Base-by-base conservation (phyloP, 2,329 filamentous ascomycete genomes). In the Fusarium sp. region DNA sequence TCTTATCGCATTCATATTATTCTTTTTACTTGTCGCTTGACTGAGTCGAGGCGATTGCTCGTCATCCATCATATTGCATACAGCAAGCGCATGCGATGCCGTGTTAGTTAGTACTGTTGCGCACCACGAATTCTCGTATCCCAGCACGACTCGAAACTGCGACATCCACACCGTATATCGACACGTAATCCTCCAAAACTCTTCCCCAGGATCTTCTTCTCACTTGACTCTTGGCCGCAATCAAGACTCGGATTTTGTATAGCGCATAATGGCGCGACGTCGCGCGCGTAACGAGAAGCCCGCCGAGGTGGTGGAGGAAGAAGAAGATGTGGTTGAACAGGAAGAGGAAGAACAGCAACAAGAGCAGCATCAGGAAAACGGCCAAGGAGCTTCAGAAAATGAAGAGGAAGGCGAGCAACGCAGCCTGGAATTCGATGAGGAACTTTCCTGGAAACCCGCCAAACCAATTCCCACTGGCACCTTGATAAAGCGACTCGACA, bases 401-500 rank as follows among this genome's bases (percentile, higher is more conserved):
- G 72, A 61, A n/a, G 73, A 74, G 9, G 75, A 76, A 9, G 71
- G 62, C 44, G 77, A 79, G 56, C 69, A 76, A 62, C 76, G 73
- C 45, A 81, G 79, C 60, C 88, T 99, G 49, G 84, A 89, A 73
- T 98, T 98, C 85, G 89, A 94, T 76, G 91, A 98, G 77, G 86
- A 93, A 69, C 85, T 99, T 61, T 93, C 94, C 78, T 98, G 96
- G 93, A 92, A 92, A 77, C 93, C 94, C 45, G 96, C 95, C 63
- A 96, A 93, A 81, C 90, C 94, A 55, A 97, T 99, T 76, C 85
- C 92, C 40, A 93, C 94, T 49, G 90, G 88, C 70, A 94, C 94
- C 72, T 88, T 99, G 53, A 85, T 98, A 72, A 87, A 89, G 76
- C 91, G 96, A 51, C 88, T 99, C 55, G 92, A 95, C 79, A 84